These are phyloP conservation scores for Alternaria hordeiaustralica DNA, from an alignment of 2,329 filamentous ascomycete genomes.

Conservation along the genomic window DNA sequence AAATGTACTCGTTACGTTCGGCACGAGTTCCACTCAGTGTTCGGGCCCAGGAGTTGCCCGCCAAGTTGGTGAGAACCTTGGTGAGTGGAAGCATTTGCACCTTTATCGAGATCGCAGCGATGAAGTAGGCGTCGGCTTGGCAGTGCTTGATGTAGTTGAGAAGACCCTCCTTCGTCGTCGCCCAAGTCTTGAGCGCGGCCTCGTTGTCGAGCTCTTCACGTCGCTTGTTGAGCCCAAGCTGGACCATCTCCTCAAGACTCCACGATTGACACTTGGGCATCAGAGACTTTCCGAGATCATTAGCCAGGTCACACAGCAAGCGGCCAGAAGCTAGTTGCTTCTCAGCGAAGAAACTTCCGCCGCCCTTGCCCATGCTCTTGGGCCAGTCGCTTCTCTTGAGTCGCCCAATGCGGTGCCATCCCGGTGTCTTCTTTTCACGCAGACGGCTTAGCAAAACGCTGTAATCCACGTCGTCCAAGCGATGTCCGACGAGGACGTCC, in stretches of 20 bases:
- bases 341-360: conserved; percentile 91
- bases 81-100: conserved; percentile 93
- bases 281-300: conserved; percentile 94
- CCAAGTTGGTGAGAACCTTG: conserved; percentile 93
- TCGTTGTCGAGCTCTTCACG: conserved; percentile 91
- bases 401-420: conserved; percentile 92
- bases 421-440: conserved; percentile 86
- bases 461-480: conserved; percentile 97
- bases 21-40: conserved; percentile 94
- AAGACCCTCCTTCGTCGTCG: conserved; percentile 79
- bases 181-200: conserved; percentile 84
- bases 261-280: conserved; percentile 98
- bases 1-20: conserved; percentile 98
- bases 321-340: conserved; percentile 87
- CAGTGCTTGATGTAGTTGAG: conserved; percentile 94
- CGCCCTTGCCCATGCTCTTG: conserved; percentile 80
- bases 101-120: conserved; percentile 85
- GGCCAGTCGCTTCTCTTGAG: conserved; percentile 87
- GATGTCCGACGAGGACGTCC: conserved; percentile 91
- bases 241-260: conserved; percentile 98
- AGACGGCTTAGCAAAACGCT: conserved; percentile 87
- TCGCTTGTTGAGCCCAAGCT: conserved; percentile 78
- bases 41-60: conserved; percentile 97
- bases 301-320: conserved; percentile 89
- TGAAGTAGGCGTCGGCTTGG: conserved; percentile 94